A percentile compares a stretch with the other conserved stretches of the same genome.
Conservation (phyloP, 1,284 basidiomycete species). For the Exobasidium rhododendri region DNA sequence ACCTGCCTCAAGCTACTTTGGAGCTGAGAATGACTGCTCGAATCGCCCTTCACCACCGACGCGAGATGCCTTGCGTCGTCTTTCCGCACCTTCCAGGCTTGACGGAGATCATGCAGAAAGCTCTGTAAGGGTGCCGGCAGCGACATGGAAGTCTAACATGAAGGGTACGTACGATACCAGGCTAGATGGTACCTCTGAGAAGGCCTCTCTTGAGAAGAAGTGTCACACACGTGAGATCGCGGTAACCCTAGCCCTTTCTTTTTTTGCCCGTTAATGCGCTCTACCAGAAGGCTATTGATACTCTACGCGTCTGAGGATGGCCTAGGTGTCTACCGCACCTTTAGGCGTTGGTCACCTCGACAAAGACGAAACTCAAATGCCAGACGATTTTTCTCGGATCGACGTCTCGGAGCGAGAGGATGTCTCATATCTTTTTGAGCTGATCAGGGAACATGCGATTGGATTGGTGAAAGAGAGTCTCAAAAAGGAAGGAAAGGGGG, state of each 20-base stretch:
- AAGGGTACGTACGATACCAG: background rate
- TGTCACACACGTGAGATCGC: background rate
- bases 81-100: slow-evolving; percentile 4
- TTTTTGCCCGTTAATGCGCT: no score
- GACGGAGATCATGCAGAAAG: slow-evolving; percentile 3
- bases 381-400: slow-evolving; percentile 15
- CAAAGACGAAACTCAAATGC: slow-evolving; percentile 6
- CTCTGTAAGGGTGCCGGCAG: background rate
- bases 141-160: background rate
- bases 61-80: background rate
- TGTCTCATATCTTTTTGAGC: slow-evolving; percentile 10
- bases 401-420: slow-evolving; percentile 14
- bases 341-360: no score
- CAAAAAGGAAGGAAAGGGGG: background rate
- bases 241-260: no score
- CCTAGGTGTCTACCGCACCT: no score
- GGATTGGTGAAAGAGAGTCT: background rate
- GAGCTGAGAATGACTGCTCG: background rate
- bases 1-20: background rate
- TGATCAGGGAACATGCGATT: slow-evolving; percentile 10
- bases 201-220: background rate
- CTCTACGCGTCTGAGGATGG: background rate
- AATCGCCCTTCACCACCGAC: background rate
- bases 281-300: no score
- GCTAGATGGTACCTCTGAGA: background rate